A percentile compares a stretch with the other conserved stretches of the same genome.
These are phyloP conservation scores for Cystoderma amianthinum DNA, from an alignment of 768 basidiomycete genomes.

Conservation along the genomic window DNA sequence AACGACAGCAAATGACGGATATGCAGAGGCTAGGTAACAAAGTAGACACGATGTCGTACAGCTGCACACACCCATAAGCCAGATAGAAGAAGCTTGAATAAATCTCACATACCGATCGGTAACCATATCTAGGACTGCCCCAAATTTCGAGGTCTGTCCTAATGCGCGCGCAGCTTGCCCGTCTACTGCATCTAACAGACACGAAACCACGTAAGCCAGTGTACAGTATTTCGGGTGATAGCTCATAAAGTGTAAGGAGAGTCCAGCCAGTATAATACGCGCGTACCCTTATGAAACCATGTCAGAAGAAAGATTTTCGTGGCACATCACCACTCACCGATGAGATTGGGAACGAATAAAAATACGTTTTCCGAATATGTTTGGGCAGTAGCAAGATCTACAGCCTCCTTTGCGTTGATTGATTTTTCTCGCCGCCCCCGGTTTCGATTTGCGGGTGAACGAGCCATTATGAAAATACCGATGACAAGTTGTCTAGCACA, in stretches of 20 bases:
- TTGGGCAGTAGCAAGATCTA: slow-evolving; percentile 83
- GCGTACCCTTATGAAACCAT: slow-evolving; percentile 70
- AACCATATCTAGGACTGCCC: slow-evolving; percentile 98
- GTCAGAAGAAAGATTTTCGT: too few relatives aligned
- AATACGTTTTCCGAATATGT: slow-evolving; percentile 93
- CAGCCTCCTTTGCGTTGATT: slow-evolving; percentile 79
- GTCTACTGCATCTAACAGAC: slow-evolving; percentile 91
- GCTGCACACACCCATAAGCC: slow-evolving; percentile 30
- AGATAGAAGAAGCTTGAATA: slow-evolving; percentile 3
- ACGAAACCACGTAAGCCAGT: slow-evolving; percentile 81
- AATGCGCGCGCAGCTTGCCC: slow-evolving; percentile 87
- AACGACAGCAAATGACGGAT: slow-evolving; percentile 74
- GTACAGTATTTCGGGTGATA: slow-evolving; percentile 93
- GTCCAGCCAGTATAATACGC: slow-evolving; percentile 83
- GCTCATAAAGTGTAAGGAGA: slow-evolving; percentile 90
- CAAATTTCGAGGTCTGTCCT: slow-evolving; percentile 92
- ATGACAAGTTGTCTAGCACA: too few relatives aligned
- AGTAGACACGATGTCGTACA: slow-evolving; percentile 95
- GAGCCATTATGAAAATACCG: too few relatives aligned
- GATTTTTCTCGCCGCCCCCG: slow-evolving; percentile 56
- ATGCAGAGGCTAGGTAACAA: slow-evolving; percentile 88
- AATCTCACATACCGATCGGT: slow-evolving; percentile 95
- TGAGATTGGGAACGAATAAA: slow-evolving; percentile 94
- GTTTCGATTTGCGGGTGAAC: slow-evolving; percentile 28
- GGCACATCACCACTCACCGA: too few relatives aligned